phyloP scores from a whole-genome alignment of 1,139 yeast species.

The Casaregolazyma lundiana region DNA sequence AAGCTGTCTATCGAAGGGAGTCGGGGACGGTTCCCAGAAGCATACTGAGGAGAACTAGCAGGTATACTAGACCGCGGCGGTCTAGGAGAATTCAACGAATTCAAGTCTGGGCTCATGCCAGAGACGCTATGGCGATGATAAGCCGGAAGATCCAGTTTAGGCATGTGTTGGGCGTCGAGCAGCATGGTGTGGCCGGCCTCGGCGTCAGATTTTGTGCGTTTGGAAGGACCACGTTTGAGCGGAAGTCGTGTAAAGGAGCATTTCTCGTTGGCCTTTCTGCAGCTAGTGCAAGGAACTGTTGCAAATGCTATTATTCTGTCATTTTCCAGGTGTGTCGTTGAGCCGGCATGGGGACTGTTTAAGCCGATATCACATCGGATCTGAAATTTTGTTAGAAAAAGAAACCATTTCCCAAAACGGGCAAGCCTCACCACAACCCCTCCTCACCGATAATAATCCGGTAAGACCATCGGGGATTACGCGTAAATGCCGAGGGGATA shows the following conservation, averaged over 20 bases:
- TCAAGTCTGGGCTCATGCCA: not conserved
- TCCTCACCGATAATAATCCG: not conserved
- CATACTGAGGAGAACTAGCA: not conserved
- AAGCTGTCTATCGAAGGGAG: conserved; percentile 29
- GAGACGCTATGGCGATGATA: not conserved
- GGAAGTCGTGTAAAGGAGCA: conserved; percentile 41
- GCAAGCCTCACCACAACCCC: not conserved
- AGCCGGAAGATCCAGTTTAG: not conserved
- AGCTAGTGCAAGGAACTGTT: conserved; percentile 34
- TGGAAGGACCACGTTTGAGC: conserved; percentile 41
- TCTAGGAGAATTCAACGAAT: not conserved
- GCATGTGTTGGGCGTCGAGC: conserved; percentile 4
- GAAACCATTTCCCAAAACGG: not conserved
- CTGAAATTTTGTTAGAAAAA: conserved; percentile 20
- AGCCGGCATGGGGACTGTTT: conserved; percentile 24
- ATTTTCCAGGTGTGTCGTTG: conserved; percentile 11
- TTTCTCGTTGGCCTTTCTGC: conserved; percentile 35
- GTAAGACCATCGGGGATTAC: too few relatives aligned
- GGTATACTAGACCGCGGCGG: not conserved
- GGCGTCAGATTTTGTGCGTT: conserved; percentile 23
- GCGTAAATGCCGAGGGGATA: conserved; percentile 1
- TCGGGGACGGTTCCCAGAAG: conserved; percentile 14
- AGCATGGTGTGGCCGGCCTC: not conserved
- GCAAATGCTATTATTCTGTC: conserved; percentile 3
- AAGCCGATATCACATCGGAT: conserved; percentile 39